These are phyloP conservation scores for Candida hungchunana DNA, from an alignment of 805 yeast genomes.

Conservation along the genomic window DNA sequence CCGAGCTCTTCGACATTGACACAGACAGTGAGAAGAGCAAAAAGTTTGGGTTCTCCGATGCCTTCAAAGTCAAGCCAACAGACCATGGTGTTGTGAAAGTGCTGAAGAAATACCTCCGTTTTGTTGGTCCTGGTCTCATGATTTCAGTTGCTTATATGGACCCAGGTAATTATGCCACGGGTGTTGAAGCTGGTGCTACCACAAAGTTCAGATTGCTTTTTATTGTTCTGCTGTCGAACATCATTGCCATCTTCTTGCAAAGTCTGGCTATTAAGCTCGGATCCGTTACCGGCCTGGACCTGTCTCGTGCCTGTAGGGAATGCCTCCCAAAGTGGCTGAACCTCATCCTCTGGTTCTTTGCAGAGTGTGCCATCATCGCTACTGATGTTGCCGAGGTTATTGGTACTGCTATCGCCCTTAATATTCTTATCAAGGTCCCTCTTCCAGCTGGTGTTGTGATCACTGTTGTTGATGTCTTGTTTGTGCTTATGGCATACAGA, in stretches of 20 bases:
- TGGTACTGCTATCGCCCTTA: constrained; percentile 85
- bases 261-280: constrained; percentile 82
- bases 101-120: constrained; percentile 53
- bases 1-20: neutral
- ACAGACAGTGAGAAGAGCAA: constrained; percentile 1
- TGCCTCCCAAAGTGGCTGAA: constrained; percentile 69
- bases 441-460: constrained; percentile 72
- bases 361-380: constrained; percentile 85
- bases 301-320: constrained; percentile 77
- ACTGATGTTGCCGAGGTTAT: constrained; percentile 94
- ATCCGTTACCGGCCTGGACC: constrained; percentile 82
- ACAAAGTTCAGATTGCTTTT: constrained; percentile 71
- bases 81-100: constrained; percentile 22
- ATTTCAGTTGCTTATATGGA: constrained; percentile 91
- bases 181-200: constrained; percentile 83
- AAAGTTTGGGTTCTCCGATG: constrained; percentile 2
- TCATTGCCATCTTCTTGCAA: constrained; percentile 81
- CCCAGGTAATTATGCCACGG: constrained; percentile 90
- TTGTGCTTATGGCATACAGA: constrained; percentile 74
- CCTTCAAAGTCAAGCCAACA: constrained; percentile 15
- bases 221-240: constrained; percentile 68
- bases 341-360: constrained; percentile 60
- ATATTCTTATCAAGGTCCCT: constrained; percentile 72
- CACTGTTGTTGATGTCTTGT: constrained; percentile 76
- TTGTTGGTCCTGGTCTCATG: constrained; percentile 85